A percentile compares a stretch with the other conserved stretches of the same genome.
phyloP scores from a whole-genome alignment of 2,329 filamentous ascomycete genomes.

The Xylariaceae sp. region DNA sequence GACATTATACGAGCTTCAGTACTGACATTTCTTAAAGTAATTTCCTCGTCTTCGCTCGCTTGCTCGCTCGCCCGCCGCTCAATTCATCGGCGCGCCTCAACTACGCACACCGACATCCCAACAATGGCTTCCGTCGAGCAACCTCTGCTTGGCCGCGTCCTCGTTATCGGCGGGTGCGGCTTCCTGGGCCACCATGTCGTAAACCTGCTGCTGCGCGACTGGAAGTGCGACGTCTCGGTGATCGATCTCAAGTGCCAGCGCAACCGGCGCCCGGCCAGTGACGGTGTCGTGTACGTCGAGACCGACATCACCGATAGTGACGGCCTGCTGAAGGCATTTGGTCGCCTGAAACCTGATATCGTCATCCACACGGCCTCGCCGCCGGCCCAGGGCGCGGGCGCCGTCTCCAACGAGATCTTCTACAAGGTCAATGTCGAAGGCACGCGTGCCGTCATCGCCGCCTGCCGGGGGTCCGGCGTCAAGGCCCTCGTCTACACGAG shows the following conservation, averaged over 20 bases:
- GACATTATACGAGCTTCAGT: too few relatives aligned
- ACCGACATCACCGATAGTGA: slow-evolving; percentile 77
- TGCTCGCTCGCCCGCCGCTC: not conserved
- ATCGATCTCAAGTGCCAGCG: slow-evolving; percentile 74
- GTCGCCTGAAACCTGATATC: slow-evolving; percentile 73
- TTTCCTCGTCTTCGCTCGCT: not conserved
- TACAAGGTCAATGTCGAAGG: slow-evolving; percentile 88
- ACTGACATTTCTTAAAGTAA: too few relatives aligned
- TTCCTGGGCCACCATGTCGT: slow-evolving; percentile 87
- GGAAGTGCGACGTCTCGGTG: slow-evolving; percentile 67
- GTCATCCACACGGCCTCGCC: slow-evolving; percentile 92
- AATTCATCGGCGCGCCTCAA: too few relatives aligned
- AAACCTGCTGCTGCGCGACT: slow-evolving; percentile 71
- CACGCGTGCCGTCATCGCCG: slow-evolving; percentile 78
- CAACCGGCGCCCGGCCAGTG: slow-evolving; percentile 67
- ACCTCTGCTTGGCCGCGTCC: slow-evolving; percentile 68
- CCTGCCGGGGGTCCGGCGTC: slow-evolving; percentile 72
- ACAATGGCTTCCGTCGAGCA: slow-evolving; percentile 41
- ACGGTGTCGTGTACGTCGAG: slow-evolving; percentile 71
- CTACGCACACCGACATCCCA: slow-evolving; percentile 9
- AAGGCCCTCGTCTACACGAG: slow-evolving; percentile 90
- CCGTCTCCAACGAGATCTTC: slow-evolving; percentile 67
- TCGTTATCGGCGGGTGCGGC: slow-evolving; percentile 83
- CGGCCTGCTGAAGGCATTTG: slow-evolving; percentile 68
- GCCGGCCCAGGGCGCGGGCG: slow-evolving; percentile 58